Evolutionary conservation across 1,284 basidiomycete genomes (phyloP), one percentile per base, ranked within the genome.

Genomic region (Erythrobasidium hasegawianum): DNA sequence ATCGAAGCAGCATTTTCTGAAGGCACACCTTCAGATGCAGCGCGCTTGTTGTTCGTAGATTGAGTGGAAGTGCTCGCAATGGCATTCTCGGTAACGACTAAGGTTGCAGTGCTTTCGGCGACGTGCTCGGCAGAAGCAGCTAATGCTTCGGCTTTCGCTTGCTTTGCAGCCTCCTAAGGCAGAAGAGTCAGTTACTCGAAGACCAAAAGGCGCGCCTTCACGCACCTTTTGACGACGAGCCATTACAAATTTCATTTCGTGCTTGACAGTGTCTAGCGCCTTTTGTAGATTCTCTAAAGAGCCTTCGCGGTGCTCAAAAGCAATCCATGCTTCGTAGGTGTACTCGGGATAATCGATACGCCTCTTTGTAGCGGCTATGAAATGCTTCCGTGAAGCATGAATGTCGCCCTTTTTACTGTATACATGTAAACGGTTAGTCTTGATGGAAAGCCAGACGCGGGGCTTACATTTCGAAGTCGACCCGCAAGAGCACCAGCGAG

Each of bases 341-440:
- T 86, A 87, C 76, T 96, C 92, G 0, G 93, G 90, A 87, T 92
- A 96, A 77, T 97, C 93, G 45, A 95, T 73, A 50, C 86, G 83
- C 75, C 87, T 87, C 59, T 70, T 74, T 9, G 85, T 83, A 13
- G 86, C 80, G 64, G 85, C 83, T 20, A 80, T 78, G 77, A 88
- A 92, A 2, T 84, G 79, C 24, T 82, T 80, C 39, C 90, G 84
- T 1, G 86, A 87, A 57, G 82, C 79, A 11, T 83, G 81, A 67
- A 85, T 79, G 68, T 72, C 52, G 40, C 70, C 69, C 11, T 67
- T 55, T 13, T 72, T 71, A 16, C 73, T 75, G 56, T 29, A 49
- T 3, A 16, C 26, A 40, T 24, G n/a, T 8, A 4, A 33, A 50
- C 3, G 5, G 26, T 16, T n/a, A 58, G 53, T 22, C 7, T 24